Evolutionary conservation across 306 rosid genomes (phyloP).

Genomic region (Citrullus colocynthis): DNA sequence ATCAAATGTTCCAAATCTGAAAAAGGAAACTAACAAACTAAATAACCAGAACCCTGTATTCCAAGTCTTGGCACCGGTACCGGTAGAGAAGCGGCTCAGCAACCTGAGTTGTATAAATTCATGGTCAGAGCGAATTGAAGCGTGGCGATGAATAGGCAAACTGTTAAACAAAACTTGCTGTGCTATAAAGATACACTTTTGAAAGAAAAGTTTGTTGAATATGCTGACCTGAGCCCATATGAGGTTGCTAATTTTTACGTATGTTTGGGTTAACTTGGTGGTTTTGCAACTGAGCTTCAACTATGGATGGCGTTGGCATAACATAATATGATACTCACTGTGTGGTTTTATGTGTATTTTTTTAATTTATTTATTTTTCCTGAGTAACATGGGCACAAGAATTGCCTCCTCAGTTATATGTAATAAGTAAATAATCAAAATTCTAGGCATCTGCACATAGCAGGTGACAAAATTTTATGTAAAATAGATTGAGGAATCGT

Average conservation of each 20-base stretch:
- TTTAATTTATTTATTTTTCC: not conserved
- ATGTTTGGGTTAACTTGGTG: not conserved
- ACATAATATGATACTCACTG: not conserved
- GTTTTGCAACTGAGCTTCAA: not conserved
- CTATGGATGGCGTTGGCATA: not conserved
- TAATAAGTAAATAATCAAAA: not conserved
- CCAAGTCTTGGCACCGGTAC: constrained; percentile 11
- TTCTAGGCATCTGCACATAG: not conserved
- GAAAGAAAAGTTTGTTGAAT: not conserved
- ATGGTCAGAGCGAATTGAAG: constrained; percentile 42
- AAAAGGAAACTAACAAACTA: constrained; percentile 25
- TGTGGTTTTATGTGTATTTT: not conserved
- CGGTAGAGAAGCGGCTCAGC: constrained; percentile 35
- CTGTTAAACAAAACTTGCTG: not conserved
- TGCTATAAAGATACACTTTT: not conserved
- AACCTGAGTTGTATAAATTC: constrained; percentile 35
- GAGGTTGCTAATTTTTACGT: not conserved
- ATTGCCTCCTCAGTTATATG: not conserved
- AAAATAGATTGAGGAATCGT: not conserved
- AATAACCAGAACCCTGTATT: constrained; percentile 22
- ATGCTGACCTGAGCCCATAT: not conserved
- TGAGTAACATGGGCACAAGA: not conserved
- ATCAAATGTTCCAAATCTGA: constrained; percentile 30
- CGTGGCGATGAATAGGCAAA: constrained; percentile 40
- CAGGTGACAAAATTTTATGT: not conserved